phyloP scores from a whole-genome alignment of 306 rosid species.

The Alnus glutinosa region DNA sequence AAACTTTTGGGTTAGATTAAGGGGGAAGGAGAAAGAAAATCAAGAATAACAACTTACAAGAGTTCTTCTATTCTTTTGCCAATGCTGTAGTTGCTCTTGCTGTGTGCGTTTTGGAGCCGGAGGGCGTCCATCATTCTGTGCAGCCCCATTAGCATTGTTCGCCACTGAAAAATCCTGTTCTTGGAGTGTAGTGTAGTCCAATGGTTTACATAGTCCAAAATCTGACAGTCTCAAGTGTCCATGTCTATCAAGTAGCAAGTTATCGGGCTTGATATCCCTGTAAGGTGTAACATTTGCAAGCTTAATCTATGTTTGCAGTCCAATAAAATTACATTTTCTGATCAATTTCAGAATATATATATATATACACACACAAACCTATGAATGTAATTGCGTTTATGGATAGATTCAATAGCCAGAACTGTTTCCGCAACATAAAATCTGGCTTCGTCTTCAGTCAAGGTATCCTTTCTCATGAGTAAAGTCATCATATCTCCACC shows the following conservation, averaged over 20 bases:
- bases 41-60: conserved; percentile 54
- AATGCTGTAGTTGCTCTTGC: conserved; percentile 89
- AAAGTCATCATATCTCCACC: conserved; percentile 99
- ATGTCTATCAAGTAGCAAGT: conserved; percentile 87
- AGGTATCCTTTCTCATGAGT: conserved; percentile 95
- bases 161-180: conserved; percentile 74
- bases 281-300: conserved; percentile 31
- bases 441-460: conserved; percentile 93
- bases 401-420: conserved; percentile 94
- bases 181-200: conserved; percentile 83
- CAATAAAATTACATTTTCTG: conserved; percentile 11
- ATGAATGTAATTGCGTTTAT: conserved; percentile 90
- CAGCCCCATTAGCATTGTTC: conserved; percentile 52
- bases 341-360: neutral
- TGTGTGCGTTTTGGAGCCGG: conserved; percentile 85
- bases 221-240: conserved; percentile 96
- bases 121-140: conserved; percentile 56
- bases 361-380: conserved; percentile 46
- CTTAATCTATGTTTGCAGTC: conserved; percentile 10
- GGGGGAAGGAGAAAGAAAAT: neutral
- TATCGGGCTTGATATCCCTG: conserved; percentile 99
- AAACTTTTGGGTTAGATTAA: neutral
- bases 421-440: conserved; percentile 92
- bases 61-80: conserved; percentile 97
- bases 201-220: conserved; percentile 97